These are phyloP conservation scores for Aspergillus ochraceus DNA, from an alignment of 2,329 filamentous ascomycete genomes.

Conservation along the genomic window DNA sequence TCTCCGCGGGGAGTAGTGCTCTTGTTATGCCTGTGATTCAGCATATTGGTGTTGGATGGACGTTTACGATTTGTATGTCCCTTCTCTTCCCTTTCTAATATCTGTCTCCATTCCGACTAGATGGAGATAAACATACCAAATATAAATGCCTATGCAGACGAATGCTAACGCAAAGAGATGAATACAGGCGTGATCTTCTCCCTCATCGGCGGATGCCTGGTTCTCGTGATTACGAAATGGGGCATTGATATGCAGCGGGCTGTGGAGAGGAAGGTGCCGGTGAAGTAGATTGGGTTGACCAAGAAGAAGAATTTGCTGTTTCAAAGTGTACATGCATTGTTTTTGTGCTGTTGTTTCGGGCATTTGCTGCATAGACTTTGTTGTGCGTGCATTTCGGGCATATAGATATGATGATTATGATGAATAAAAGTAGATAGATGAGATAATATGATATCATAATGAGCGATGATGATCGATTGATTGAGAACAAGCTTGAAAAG, in stretches of 20 bases:
- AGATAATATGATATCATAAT: neutral
- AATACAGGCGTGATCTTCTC: conserved; percentile 29
- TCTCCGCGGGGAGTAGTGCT: conserved; percentile 68
- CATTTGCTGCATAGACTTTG: too few relatives aligned
- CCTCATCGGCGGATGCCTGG: conserved; percentile 28
- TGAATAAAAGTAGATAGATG: neutral
- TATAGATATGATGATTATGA: neutral
- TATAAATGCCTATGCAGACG: too few relatives aligned
- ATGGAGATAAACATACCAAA: too few relatives aligned
- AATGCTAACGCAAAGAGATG: too few relatives aligned
- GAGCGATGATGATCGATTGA: too few relatives aligned
- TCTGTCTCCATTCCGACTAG: neutral
- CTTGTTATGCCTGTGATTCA: conserved; percentile 71
- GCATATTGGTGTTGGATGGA: conserved; percentile 76
- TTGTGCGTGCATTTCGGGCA: too few relatives aligned
- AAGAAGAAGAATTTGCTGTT: too few relatives aligned
- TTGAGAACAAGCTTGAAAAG: neutral
- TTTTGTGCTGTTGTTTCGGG: too few relatives aligned
- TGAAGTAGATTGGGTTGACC: neutral
- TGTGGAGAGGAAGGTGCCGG: neutral
- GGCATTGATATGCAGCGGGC: conserved; percentile 32
- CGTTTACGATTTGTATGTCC: conserved; percentile 65
- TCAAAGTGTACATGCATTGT: too few relatives aligned
- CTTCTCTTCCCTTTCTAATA: conserved; percentile 46
- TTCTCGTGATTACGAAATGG: conserved; percentile 30